Evolutionary conservation across 495 filamentous ascomycete genomes (phyloP).

Genomic region (Xylaria intraflava): DNA sequence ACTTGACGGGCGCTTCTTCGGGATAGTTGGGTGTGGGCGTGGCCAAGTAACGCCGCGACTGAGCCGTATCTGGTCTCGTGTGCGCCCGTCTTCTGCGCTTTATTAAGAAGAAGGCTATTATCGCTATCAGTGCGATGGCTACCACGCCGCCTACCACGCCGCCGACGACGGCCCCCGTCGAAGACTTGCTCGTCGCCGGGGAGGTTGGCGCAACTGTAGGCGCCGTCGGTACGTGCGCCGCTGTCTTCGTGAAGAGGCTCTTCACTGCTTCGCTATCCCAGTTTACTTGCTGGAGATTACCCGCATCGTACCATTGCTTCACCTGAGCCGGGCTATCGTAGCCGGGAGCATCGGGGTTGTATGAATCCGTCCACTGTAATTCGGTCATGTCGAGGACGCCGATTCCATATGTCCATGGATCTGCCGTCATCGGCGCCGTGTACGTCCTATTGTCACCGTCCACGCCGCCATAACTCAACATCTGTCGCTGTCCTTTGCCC

Average conservation of each 20-base stretch:
- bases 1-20: slow-evolving; percentile 17
- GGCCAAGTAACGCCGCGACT: background rate
- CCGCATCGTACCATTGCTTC: slow-evolving; percentile 26
- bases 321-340: slow-evolving; percentile 29
- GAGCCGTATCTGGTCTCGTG: slow-evolving; percentile 3
- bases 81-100: slow-evolving; percentile 6
- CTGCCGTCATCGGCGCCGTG: slow-evolving; percentile 19
- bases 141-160: slow-evolving; percentile 18
- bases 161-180: slow-evolving; percentile 17
- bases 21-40: background rate
- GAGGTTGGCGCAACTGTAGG: background rate
- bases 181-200: background rate
- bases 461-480: slow-evolving; percentile 32
- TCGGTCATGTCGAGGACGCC: slow-evolving; percentile 37
- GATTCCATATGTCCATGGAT: slow-evolving; percentile 36
- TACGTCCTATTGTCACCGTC: slow-evolving; percentile 18
- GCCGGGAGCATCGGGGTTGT: slow-evolving; percentile 28
- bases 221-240: slow-evolving; percentile 2
- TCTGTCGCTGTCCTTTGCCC: slow-evolving; percentile 35
- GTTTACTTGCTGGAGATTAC: slow-evolving; percentile 18
- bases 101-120: slow-evolving; percentile 9
- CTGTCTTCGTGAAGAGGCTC: slow-evolving; percentile 18
- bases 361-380: slow-evolving; percentile 32
- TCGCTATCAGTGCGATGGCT: background rate
- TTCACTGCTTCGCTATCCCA: slow-evolving; percentile 23